Evolutionary conservation across 2,329 filamentous ascomycete genomes (phyloP).

Genomic region (Didymellaceae sp.): DNA sequence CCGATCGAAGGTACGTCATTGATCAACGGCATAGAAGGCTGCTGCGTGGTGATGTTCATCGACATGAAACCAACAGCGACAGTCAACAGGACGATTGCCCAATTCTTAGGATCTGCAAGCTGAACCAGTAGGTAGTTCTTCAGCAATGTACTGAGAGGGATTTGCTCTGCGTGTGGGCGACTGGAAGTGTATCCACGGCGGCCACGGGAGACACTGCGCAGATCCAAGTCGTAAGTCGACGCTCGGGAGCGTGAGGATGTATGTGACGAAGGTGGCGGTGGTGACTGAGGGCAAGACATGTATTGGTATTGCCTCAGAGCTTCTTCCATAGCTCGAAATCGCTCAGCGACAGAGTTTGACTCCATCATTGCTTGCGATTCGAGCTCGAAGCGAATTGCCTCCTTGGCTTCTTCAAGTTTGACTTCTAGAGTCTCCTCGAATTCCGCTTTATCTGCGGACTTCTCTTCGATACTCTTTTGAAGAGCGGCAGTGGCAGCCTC

Average conservation of each 20-base stretch:
- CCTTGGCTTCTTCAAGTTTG: slow-evolving; percentile 43
- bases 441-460: slow-evolving; percentile 35
- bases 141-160: slow-evolving; percentile 60
- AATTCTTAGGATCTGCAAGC: slow-evolving; percentile 60
- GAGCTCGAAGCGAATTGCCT: slow-evolving; percentile 40
- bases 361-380: slow-evolving; percentile 40
- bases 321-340: slow-evolving; percentile 39
- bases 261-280: slow-evolving; percentile 16
- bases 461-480: slow-evolving; percentile 36
- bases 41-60: slow-evolving; percentile 30
- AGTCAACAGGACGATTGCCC: slow-evolving; percentile 57
- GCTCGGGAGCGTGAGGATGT: slow-evolving; percentile 5
- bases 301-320: slow-evolving; percentile 31
- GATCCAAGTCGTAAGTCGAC: slow-evolving; percentile 12
- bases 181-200: slow-evolving; percentile 20
- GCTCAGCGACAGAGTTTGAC: slow-evolving; percentile 36
- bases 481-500: slow-evolving; percentile 36
- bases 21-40: slow-evolving; percentile 12
- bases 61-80: slow-evolving; percentile 52
- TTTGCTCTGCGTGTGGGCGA: slow-evolving; percentile 42
- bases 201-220: slow-evolving; percentile 18
- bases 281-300: slow-evolving; percentile 13
- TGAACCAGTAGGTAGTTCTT: slow-evolving; percentile 62
- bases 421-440: slow-evolving; percentile 36
- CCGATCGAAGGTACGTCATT: slow-evolving; percentile 12